phyloP scores from a whole-genome alignment of 179 eudicot species.

The Nepenthes alata region DNA sequence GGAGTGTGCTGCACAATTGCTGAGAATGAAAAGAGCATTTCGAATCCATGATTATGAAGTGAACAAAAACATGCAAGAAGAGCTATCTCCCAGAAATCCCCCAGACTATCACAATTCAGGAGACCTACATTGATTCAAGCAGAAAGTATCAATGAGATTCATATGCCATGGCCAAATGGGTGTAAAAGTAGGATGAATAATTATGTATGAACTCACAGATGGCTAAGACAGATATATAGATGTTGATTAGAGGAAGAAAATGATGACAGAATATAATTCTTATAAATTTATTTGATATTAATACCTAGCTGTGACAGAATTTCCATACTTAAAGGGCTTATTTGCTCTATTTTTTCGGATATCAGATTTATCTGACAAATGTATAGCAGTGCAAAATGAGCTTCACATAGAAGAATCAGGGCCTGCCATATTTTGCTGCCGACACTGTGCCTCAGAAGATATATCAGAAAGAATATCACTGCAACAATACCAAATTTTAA shows the following conservation, averaged over 20 bases:
- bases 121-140: constrained; percentile 44
- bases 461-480: constrained; percentile 90
- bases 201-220: neutral
- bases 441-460: constrained; percentile 75
- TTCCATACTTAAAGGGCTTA: constrained; percentile 49
- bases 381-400: constrained; percentile 81
- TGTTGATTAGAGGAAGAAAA: neutral
- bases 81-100: constrained; percentile 87
- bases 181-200: neutral
- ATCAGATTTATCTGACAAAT: constrained; percentile 72
- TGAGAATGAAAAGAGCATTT: constrained; percentile 83
- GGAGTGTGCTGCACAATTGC: constrained; percentile 92
- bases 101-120: constrained; percentile 48
- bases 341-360: constrained; percentile 36
- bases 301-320: constrained; percentile 79
- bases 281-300: neutral
- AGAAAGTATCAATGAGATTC: neutral
- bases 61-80: constrained; percentile 91
- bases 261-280: neutral
- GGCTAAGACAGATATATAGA: neutral
- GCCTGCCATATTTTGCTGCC: constrained; percentile 53
- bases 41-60: constrained; percentile 82
- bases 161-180: neutral
- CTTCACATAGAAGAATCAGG: constrained; percentile 82
- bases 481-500: constrained; percentile 26